Percentiles rank a stretch among this genome's conserved stretches.
Conservation (phyloP, 2,329 filamentous ascomycete species). For the Niveomyces coronatus region DNA sequence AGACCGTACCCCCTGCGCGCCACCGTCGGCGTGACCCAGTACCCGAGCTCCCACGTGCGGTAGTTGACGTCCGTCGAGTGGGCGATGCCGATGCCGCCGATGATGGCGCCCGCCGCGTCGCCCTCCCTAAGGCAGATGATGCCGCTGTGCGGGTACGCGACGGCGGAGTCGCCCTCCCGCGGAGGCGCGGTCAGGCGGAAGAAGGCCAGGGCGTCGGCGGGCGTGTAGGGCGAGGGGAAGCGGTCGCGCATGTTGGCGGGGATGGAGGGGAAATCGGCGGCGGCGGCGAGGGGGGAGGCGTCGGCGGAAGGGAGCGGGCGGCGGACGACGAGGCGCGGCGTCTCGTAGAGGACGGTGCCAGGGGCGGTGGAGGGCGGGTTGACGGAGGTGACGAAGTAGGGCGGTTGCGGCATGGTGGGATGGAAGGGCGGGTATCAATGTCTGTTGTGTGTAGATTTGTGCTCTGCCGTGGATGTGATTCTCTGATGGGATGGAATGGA, state of each 20-base stretch:
- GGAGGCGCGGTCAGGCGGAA: conserved; percentile 15
- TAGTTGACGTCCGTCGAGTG: conserved; percentile 27
- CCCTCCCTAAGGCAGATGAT: conserved; percentile 4
- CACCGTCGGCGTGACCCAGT: conserved; percentile 31
- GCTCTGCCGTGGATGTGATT: neutral
- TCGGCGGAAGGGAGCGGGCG: neutral
- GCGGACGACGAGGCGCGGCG: neutral
- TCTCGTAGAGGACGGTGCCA: neutral
- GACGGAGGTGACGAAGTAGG: neutral
- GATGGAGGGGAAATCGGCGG: conserved; percentile 14
- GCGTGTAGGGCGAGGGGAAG: conserved; percentile 37
- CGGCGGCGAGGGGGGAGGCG: neutral
- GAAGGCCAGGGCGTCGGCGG: conserved; percentile 27
- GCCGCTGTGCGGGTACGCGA: neutral
- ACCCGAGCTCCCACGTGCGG: conserved; percentile 37
- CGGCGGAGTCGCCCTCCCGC: neutral
- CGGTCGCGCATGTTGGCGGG: conserved; percentile 29
- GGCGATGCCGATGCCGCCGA: conserved; percentile 32
- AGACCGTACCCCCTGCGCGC: conserved; percentile 38
- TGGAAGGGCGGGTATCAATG: neutral
- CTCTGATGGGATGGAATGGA: too few relatives aligned
- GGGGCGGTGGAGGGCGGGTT: neutral
- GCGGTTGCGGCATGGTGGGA: neutral
- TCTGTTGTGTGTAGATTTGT: too few relatives aligned
- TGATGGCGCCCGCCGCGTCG: conserved; percentile 16